phyloP scores from a whole-genome alignment of 108 stramenopile species.

The Fistulifera pelliculosa region DNA sequence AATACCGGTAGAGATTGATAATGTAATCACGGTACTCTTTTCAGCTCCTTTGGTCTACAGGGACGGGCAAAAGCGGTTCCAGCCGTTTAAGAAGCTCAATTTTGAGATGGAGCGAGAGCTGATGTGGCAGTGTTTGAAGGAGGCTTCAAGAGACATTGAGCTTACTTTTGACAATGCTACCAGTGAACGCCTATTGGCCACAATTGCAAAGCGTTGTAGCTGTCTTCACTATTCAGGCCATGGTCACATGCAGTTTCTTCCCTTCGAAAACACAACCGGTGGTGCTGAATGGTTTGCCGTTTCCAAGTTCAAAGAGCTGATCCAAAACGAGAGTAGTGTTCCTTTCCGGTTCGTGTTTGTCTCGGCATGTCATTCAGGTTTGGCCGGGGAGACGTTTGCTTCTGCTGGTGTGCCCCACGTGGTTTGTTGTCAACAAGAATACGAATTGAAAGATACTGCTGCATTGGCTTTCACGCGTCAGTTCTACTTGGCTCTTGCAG shows the following conservation, averaged over 20 bases:
- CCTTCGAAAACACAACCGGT: slow-evolving; percentile 78
- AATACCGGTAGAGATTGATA: slow-evolving; percentile 16
- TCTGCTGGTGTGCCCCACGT: slow-evolving; percentile 90
- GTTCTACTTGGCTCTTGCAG: slow-evolving; percentile 71
- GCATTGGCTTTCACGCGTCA: slow-evolving; percentile 75
- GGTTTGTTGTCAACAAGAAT: slow-evolving; percentile 83
- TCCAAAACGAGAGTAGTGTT: slow-evolving; percentile 27
- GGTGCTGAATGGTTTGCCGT: slow-evolving; percentile 70
- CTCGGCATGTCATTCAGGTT: slow-evolving; percentile 81
- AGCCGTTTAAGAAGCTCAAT: slow-evolving; percentile 67
- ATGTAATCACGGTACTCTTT: slow-evolving; percentile 69
- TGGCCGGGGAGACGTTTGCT: slow-evolving; percentile 83
- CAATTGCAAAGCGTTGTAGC: slow-evolving; percentile 49
- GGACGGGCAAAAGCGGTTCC: slow-evolving; percentile 36
- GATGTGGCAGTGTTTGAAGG: slow-evolving; percentile 70
- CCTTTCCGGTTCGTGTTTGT: slow-evolving; percentile 90
- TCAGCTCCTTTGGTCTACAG: slow-evolving; percentile 73
- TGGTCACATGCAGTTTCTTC: slow-evolving; percentile 56
- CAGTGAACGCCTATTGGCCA: slow-evolving; percentile 53
- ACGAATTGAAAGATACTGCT: slow-evolving; percentile 74
- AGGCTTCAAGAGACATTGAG: slow-evolving; percentile 69
- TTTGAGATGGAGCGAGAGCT: slow-evolving; percentile 69
- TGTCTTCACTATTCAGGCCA: slow-evolving; percentile 83
- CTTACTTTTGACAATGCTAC: slow-evolving; percentile 70
- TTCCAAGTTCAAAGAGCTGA: slow-evolving; percentile 47